These are phyloP conservation scores for Gillenia trifoliata DNA, from an alignment of 306 rosid species.

Conservation along the genomic window DNA sequence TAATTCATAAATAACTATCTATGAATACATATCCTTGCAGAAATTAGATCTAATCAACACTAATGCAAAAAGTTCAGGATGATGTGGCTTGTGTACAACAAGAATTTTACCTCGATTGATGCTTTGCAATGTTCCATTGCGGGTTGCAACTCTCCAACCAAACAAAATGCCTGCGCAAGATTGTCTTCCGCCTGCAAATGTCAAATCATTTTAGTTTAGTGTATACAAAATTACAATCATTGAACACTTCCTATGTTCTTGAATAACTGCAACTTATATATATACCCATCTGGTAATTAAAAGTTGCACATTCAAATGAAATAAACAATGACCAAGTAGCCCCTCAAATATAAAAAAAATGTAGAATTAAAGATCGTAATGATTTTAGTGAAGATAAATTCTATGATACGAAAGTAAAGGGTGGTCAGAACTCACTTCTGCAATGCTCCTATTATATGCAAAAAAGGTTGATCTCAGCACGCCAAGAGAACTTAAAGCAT, in stretches of 20 bases:
- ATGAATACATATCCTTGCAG: not conserved
- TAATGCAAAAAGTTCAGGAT: not conserved
- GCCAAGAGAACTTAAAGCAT: constrained; percentile 52
- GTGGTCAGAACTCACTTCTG: constrained; percentile 57
- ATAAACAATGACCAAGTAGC: not conserved
- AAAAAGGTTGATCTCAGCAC: constrained; percentile 62
- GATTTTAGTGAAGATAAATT: not conserved
- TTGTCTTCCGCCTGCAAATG: constrained; percentile 75
- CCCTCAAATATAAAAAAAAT: not conserved
- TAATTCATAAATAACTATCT: not conserved
- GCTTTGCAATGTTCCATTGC: constrained; percentile 70
- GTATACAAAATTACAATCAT: not conserved
- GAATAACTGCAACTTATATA: not conserved
- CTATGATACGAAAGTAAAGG: not conserved
- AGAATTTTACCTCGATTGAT: constrained; percentile 56
- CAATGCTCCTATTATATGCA: constrained; percentile 60
- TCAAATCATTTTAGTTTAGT: constrained; percentile 9
- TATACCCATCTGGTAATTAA: not conserved
- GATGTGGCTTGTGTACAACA: not conserved
- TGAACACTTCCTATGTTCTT: not conserved
- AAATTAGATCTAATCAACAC: not conserved
- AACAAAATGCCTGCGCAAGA: constrained; percentile 75
- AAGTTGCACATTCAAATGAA: not conserved
- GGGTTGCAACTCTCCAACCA: constrained; percentile 45
- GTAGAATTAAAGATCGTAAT: not conserved